A percentile compares a stretch with the other conserved stretches of the same genome.
These are phyloP conservation scores for Patellaria atrata DNA, from an alignment of 495 filamentous ascomycete genomes.

Conservation along the genomic window DNA sequence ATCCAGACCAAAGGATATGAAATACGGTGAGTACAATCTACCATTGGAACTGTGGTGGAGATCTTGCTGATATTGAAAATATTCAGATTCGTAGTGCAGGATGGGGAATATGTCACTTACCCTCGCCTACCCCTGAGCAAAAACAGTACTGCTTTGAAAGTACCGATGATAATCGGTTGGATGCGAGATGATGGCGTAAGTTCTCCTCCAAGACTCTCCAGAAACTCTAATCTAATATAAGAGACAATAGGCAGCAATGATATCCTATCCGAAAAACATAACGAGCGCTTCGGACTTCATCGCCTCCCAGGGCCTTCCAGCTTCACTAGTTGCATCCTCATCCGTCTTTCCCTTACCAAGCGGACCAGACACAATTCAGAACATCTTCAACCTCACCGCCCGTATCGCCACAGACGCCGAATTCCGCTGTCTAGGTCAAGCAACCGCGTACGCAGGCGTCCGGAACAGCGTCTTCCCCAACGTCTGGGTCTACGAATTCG, in stretches of 20 bases:
- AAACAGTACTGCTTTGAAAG: no score
- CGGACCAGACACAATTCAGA: slow-evolving; percentile 28
- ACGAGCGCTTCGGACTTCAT: slow-evolving; percentile 27
- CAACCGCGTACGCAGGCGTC: slow-evolving; percentile 29
- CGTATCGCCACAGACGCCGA: slow-evolving; percentile 35
- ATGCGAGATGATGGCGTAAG: slow-evolving; percentile 36
- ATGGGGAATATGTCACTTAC: slow-evolving; percentile 32
- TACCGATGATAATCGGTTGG: slow-evolving; percentile 33
- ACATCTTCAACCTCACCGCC: slow-evolving; percentile 31
- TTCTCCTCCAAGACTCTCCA: no score
- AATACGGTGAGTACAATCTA: no score
- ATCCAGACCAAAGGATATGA: no score
- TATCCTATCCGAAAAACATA: no score
- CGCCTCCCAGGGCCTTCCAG: slow-evolving; percentile 24
- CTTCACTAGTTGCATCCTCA: slow-evolving; percentile 18
- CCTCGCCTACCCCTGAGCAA: no score
- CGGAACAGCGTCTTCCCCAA: slow-evolving; percentile 22
- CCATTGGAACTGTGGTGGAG: no score
- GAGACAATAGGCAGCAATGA: no score
- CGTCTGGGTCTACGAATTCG: slow-evolving; percentile 36
- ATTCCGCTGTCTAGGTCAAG: slow-evolving; percentile 37
- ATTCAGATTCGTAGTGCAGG: slow-evolving; percentile 16
- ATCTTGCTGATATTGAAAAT: no score
- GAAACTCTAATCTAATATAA: no score
- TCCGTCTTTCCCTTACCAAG: slow-evolving; percentile 13